A percentile compares a stretch with the other conserved stretches of the same genome.
Evolutionary conservation across 2,329 filamentous ascomycete genomes (phyloP).

Genomic region (Trichocomaceae sp.): DNA sequence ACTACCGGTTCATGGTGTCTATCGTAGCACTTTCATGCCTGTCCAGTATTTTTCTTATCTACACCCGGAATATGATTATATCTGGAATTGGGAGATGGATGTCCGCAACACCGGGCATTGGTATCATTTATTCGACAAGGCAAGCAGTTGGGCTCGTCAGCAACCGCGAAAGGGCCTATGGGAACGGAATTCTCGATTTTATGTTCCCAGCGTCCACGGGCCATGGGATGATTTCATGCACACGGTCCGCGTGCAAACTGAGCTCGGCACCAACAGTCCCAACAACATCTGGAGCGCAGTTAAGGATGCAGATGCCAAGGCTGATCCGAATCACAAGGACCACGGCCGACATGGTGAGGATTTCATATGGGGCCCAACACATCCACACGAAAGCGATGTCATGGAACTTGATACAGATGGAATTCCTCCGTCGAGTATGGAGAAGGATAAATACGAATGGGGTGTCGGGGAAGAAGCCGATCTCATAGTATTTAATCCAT

Average conservation of each 20-base stretch:
- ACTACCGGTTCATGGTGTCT: slow-evolving; percentile 81
- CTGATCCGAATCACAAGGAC: slow-evolving; percentile 20
- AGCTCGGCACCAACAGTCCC: slow-evolving; percentile 58
- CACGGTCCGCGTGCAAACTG: slow-evolving; percentile 68
- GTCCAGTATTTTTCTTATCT: slow-evolving; percentile 86
- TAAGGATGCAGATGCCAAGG: slow-evolving; percentile 23
- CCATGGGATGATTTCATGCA: slow-evolving; percentile 73
- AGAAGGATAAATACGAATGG: slow-evolving; percentile 77
- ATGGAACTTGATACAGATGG: slow-evolving; percentile 69
- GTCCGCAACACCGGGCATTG: slow-evolving; percentile 72
- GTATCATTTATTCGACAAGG: slow-evolving; percentile 69
- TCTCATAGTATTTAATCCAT: slow-evolving; percentile 82
- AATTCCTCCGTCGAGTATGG: slow-evolving; percentile 62
- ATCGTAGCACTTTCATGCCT: slow-evolving; percentile 87
- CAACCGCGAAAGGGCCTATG: slow-evolving; percentile 75
- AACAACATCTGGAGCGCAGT: slow-evolving; percentile 61
- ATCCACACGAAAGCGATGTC: slow-evolving; percentile 62
- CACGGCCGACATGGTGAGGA: slow-evolving; percentile 45
- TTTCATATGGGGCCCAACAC: slow-evolving; percentile 76
- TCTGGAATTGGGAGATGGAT: slow-evolving; percentile 88
- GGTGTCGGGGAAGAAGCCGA: slow-evolving; percentile 87
- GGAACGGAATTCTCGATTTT: slow-evolving; percentile 74
- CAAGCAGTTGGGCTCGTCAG: slow-evolving; percentile 61
- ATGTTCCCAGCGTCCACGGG: slow-evolving; percentile 68
- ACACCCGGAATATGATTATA: slow-evolving; percentile 70